These are phyloP conservation scores for Ustilago bromivora DNA, from an alignment of 1,284 basidiomycete genomes.

Conservation along the genomic window DNA sequence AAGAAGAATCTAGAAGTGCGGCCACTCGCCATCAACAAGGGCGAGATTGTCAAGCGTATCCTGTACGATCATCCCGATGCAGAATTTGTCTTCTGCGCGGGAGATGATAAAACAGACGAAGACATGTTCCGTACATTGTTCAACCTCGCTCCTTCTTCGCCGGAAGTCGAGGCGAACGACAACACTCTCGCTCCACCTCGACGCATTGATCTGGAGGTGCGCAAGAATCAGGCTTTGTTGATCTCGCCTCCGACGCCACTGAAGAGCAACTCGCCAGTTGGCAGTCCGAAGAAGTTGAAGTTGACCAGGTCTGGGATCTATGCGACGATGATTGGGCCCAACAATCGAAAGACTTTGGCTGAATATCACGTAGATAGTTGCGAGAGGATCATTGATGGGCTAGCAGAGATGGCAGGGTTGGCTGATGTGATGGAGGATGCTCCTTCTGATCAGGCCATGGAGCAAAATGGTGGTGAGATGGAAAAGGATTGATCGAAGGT, in stretches of 20 bases:
- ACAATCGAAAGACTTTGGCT: constrained; percentile 64
- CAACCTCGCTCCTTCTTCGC: constrained; percentile 43
- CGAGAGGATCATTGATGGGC: constrained; percentile 57
- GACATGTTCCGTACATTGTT: constrained; percentile 67
- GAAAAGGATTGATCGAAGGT: neutral
- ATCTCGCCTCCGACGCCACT: constrained; percentile 58
- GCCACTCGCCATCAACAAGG: constrained; percentile 95
- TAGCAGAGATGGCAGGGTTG: constrained; percentile 63
- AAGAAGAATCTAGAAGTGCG: constrained; percentile 99
- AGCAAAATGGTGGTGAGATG: neutral
- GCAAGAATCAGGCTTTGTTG: constrained; percentile 31
- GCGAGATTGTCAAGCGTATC: constrained; percentile 95
- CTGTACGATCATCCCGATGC: constrained; percentile 91
- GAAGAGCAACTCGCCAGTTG: constrained; percentile 29
- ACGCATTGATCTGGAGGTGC: constrained; percentile 1
- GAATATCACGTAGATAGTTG: constrained; percentile 65
- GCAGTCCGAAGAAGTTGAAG: constrained; percentile 53
- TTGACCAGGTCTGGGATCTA: constrained; percentile 58
- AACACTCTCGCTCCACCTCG: neutral
- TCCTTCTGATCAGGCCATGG: constrained; percentile 17
- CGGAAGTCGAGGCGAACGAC: constrained; percentile 21
- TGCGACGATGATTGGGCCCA: constrained; percentile 64
- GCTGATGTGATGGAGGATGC: constrained; percentile 14
- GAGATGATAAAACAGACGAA: constrained; percentile 88
- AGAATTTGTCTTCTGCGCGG: constrained; percentile 95